Base-by-base conservation (phyloP, 176 grass and related monocot genomes). In the Saccharum officinarum region DNA sequence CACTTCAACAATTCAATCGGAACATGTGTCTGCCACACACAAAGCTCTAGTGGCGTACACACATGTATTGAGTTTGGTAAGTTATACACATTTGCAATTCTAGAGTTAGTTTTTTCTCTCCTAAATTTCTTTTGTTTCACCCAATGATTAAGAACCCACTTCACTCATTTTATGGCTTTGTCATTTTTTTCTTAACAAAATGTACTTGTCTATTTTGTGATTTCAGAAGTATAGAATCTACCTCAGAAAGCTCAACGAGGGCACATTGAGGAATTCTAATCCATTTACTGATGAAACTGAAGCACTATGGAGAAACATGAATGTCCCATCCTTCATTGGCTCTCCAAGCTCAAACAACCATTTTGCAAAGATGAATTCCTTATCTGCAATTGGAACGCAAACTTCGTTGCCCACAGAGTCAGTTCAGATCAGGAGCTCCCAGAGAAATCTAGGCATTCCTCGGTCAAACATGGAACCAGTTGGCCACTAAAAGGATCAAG, bases 171-270 rank as follows among this genome's bases (percentile, higher is more conserved):
- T 23, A 62, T 85, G n/a, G 69, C 13, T 8, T 69, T 34, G 2
- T 30, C 39, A 26, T 9, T 77, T 42, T 39, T 20, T 25, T 4
- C 42, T 33, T 17, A 80, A 67, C 3, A 7, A 80, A 46, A 46
- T 46, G 8, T 79, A 78, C 12, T 79, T 77, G 49, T 37, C 33
- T 76, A 4, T 54, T 46, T 72, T 84, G 3, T 90, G 36, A 42
- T 79, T 91, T 84, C 92, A 97, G 92, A 94, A 94, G 37, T 97
- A 97, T 17, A 50, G 90, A 7, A 20, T 91, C 0, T 92, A 64
- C 61, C 67, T 92, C 25, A 92, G 67, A 77, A 92, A 87, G 49
- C 5, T 94, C 57, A 79, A 5, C 33, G 22, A 28, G 33, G 28
- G 45, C 10, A 66, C 67, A 41, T 7, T 57, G 41, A 72, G 10